phyloP scores from a whole-genome alignment of 2,329 filamentous ascomycete species.

The Arthrobotrys sinensis region DNA sequence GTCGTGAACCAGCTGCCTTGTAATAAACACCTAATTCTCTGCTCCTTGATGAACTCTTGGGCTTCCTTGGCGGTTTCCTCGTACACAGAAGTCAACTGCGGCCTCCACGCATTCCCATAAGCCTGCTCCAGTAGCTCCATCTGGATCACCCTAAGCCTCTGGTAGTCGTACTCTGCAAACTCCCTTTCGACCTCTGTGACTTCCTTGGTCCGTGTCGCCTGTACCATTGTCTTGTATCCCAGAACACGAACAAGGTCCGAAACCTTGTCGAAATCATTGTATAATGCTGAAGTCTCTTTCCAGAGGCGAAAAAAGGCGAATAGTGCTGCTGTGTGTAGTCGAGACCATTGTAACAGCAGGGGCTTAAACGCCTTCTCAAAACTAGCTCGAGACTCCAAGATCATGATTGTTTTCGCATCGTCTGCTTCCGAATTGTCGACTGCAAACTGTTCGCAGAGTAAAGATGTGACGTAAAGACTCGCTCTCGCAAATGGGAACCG shows the following conservation, averaged over 20 bases:
- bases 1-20: conserved; percentile 87
- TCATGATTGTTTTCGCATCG: conserved; percentile 81
- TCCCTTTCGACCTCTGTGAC: conserved; percentile 91
- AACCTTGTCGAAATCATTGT: conserved; percentile 93
- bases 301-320: conserved; percentile 92
- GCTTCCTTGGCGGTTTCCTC: conserved; percentile 93
- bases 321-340: conserved; percentile 86
- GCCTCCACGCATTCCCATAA: conserved; percentile 95
- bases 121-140: conserved; percentile 93
- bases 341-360: conserved; percentile 91
- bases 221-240: conserved; percentile 88
- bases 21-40: conserved; percentile 89
- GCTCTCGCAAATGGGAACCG: conserved; percentile 90
- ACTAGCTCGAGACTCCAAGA: conserved; percentile 81
- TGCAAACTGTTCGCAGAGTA: conserved; percentile 95
- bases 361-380: conserved; percentile 90
- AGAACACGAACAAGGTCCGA: conserved; percentile 91
- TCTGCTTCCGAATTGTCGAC: conserved; percentile 87
- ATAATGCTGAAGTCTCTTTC: conserved; percentile 87
- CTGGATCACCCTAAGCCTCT: conserved; percentile 84
- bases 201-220: conserved; percentile 84
- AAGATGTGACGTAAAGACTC: conserved; percentile 86
- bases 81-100: conserved; percentile 76
- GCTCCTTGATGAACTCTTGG: conserved; percentile 96
- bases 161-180: conserved; percentile 84